Base-by-base conservation (phyloP, 768 basidiomycete genomes). In the Lentinula boryana region DNA sequence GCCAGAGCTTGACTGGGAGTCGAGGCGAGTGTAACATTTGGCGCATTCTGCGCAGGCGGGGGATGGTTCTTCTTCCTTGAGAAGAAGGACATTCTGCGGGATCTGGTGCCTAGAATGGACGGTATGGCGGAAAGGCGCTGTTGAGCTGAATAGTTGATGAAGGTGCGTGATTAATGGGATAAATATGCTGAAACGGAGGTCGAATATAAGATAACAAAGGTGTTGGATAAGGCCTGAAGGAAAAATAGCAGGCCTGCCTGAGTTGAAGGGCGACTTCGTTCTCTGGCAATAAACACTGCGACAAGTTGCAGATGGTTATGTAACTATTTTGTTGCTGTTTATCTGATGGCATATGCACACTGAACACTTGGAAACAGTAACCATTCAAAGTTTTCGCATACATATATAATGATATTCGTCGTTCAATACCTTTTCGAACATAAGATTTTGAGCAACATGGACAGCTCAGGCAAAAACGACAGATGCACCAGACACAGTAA, bases 21-120 rank as follows among this genome's bases (percentile, higher is more conserved):
- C 70, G 86, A 84, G 6, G 82, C 76, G 58, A 86, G 75, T 46
- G 84, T 80, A 65, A 86, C 84, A 67, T 74, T 74, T 33, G 81
- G 65, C 31, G 76, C 66, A 58, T 75, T 73, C 65, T 80, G 80
- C 23, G 73, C 74, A 65, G 76, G 74, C 54, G 75, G 73, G 54
- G 76, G 82, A 57, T 83, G 80, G 64, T 86, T 82, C 83, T 90
- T 92, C 87, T 86, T 91, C 83, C 89, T 83, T 48, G 84, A 88
- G 84, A 93, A 93, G 89, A 92, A 93, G 82, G 90, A 91, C 91
- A 93, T 93, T 85, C 87, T 87, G 73, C 86, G 77, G 65, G 83
- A 69, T 74, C 83, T 81, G 71, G 71, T 70, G 65, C 78, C 77
- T 71, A 87, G 74, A 73, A 88, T 73, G 70, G 83, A 88, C 84